These are phyloP conservation scores for Takashimella tepidaria DNA, from an alignment of 1,284 basidiomycete genomes.

Conservation along the genomic window DNA sequence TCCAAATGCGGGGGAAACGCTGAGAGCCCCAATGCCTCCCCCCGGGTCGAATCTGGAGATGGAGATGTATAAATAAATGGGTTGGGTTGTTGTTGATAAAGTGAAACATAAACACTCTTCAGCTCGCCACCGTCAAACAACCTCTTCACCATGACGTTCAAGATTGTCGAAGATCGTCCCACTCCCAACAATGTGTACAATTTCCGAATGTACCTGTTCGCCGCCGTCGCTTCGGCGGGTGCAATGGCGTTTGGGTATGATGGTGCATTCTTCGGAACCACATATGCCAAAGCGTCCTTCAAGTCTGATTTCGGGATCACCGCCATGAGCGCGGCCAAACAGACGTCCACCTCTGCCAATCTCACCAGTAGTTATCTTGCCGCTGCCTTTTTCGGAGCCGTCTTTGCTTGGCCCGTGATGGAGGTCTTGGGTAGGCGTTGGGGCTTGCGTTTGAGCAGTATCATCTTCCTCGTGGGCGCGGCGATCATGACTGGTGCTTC, in stretches of 20 bases:
- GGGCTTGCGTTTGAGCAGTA: constrained; percentile 26
- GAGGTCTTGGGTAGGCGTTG: constrained; percentile 30
- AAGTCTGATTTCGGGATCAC: constrained; percentile 49
- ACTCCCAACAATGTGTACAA: constrained; percentile 54
- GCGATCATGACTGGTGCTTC: constrained; percentile 39
- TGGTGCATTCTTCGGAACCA: constrained; percentile 51
- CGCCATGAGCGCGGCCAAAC: constrained; percentile 34
- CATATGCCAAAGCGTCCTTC: constrained; percentile 51
- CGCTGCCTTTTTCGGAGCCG: constrained; percentile 39
- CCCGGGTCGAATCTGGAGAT: no score
- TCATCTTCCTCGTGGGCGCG: constrained; percentile 42
- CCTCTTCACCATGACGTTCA: no score
- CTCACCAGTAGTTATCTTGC: constrained; percentile 46
- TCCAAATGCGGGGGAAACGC: no score
- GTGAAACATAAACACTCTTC: no score
- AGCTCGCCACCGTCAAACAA: no score
- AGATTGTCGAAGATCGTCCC: constrained; percentile 47
- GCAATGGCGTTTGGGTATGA: constrained; percentile 52
- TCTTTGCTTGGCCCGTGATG: constrained; percentile 26
- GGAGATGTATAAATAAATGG: no score
- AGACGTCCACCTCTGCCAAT: constrained; percentile 46
- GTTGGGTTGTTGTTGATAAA: no score
- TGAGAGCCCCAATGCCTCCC: no score
- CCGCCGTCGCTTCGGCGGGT: constrained; percentile 39
- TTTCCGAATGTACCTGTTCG: constrained; percentile 50